These are phyloP conservation scores for Trichosanthes cucumerina DNA, from an alignment of 306 rosid genomes.

Conservation along the genomic window DNA sequence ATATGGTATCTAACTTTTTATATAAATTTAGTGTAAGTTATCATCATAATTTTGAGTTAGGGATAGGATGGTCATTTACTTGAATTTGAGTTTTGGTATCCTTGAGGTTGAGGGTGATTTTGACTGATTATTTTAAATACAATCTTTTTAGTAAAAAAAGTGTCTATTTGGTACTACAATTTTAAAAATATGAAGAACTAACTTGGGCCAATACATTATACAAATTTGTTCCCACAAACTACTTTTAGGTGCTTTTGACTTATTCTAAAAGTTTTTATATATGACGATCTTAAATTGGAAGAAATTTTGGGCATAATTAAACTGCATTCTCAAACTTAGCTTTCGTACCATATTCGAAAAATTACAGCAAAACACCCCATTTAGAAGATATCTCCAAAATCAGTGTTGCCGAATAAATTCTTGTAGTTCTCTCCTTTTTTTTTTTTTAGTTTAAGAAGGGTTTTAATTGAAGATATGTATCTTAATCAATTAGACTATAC, in stretches of 20 bases:
- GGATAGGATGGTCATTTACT: neutral
- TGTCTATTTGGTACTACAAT: neutral
- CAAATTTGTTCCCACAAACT: neutral
- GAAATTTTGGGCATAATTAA: neutral
- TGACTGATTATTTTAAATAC: neutral
- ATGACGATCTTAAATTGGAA: neutral
- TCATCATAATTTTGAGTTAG: neutral
- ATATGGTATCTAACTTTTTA: neutral
- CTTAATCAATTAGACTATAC: too few species aligned
- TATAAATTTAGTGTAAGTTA: too few species aligned
- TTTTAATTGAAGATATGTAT: too few species aligned
- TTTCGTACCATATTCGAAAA: neutral
- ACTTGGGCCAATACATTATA: neutral
- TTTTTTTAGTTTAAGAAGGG: neutral
- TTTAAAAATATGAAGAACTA: neutral
- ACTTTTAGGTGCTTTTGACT: neutral
- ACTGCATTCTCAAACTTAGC: neutral
- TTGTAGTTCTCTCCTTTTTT: too few species aligned
- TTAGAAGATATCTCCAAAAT: neutral
- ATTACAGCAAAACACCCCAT: neutral
- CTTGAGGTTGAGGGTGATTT: too few species aligned
- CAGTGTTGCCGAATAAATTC: too few species aligned
- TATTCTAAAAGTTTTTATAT: neutral
- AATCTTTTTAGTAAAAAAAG: neutral
- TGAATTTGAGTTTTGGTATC: neutral